These are phyloP conservation scores for Mucor indicus DNA, from an alignment of 371 early-diverging fungal genomes.

Conservation along the genomic window DNA sequence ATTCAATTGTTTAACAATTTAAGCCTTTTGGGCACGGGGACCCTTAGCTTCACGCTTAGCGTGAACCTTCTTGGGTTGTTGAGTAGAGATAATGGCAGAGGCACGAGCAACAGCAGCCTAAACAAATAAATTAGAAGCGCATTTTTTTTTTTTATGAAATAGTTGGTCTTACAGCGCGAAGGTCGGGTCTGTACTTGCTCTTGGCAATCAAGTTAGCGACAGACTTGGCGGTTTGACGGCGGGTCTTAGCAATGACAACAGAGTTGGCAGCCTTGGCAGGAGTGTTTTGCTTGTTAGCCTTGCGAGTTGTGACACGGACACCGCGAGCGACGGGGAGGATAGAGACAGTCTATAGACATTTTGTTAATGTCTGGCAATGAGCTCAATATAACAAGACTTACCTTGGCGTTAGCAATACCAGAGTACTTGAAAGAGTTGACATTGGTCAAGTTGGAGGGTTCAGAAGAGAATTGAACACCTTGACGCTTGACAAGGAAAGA, in stretches of 20 bases:
- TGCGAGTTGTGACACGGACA: conserved; percentile 63
- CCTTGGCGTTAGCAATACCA: conserved; percentile 79
- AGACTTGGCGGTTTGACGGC: conserved; percentile 68
- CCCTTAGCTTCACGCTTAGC: conserved; percentile 45
- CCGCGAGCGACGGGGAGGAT: conserved; percentile 64
- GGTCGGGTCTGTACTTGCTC: conserved; percentile 75
- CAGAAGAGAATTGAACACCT: conserved; percentile 78
- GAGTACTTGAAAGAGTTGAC: conserved; percentile 86
- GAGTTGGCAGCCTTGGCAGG: conserved; percentile 55
- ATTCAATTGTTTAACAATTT: too few relatives aligned
- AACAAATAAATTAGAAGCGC: background rate
- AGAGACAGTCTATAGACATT: conserved; percentile 57
- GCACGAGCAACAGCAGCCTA: conserved; percentile 84
- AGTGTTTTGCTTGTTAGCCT: conserved; percentile 56
- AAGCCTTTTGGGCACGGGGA: conserved; percentile 33
- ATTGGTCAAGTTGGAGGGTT: conserved; percentile 84
- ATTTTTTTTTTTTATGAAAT: too few relatives aligned
- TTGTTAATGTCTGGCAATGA: too few relatives aligned
- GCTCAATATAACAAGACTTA: too few relatives aligned
- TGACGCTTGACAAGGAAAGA: conserved; percentile 87
- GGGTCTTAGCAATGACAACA: conserved; percentile 61
- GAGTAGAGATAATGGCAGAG: conserved; percentile 65
- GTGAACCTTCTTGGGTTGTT: conserved; percentile 63
- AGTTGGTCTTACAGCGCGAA: conserved; percentile 70
- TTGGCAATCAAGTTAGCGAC: conserved; percentile 69